Evolutionary conservation across 2,329 filamentous ascomycete species (phyloP), one percentile per base, ranked within the genome.

Genomic region (Colletotrichum spaethianum): DNA sequence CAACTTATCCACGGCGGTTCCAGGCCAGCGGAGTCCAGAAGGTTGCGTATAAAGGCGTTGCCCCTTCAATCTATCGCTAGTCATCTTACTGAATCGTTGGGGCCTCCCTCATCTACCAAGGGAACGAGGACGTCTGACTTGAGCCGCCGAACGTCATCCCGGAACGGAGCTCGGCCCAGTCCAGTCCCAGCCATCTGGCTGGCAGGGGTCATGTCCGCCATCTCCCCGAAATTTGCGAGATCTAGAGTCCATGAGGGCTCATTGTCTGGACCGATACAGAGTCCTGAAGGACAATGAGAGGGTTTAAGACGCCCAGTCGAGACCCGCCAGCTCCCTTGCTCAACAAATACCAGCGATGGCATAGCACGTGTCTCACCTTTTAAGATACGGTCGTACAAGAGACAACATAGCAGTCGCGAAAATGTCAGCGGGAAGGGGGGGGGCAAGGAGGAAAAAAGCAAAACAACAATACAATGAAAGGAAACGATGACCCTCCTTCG

Each of bases 341-440:
- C 61, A 63, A 63, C 61, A 63, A 63, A 63, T 63, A 63, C 61
- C 61, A 63, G 26, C 20, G 26, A 38, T 40, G 36, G 48, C 16
- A 28, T 44, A 42, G 26, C 50, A 26, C 1, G 20, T 63, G 61
- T 63, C 61, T 63, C 38, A 55, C n/a, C 23, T 48, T n/a, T 38
- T 18, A 38, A 42, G 38, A 38, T 38, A 20, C 42, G 33, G 44
- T 63, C 16, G 48, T n/a, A 63, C 48, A 38, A 42, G 36, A 20
- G 36, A 63, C 23, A 18, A 42, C 36, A 44, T 28, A 23, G 48
- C 61, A 42, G 36, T 63, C 18, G 61, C 11, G 42, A 31, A 55
- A 63, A 2, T 20, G 48, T n/a, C 36, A 33, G 61, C 36, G 20
- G 23, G 23, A 40, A 55, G 61, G 48, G 61, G 36, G 1, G 16